Base-by-base conservation (phyloP, 31 red algal species). In the Bonnemaisonia californica region DNA sequence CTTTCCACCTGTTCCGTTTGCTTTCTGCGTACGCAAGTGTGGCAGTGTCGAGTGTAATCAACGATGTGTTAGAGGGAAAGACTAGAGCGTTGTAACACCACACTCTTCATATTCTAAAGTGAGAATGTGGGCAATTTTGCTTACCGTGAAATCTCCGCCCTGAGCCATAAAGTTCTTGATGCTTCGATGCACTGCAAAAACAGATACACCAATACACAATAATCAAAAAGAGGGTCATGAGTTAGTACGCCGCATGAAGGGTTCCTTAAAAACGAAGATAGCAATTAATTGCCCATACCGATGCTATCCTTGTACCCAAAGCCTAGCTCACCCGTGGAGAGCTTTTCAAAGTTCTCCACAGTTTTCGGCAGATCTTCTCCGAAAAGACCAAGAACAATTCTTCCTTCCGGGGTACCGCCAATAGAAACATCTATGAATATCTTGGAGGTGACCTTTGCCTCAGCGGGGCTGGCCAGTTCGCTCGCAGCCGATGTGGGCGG, bases 401-500 rank as follows among this genome's bases (percentile, higher is more conserved):
- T 78, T 21, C 96, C 96, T 0, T 80, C 89, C 26, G 72, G 26
- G 58, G 91, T 75, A 30, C 86, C 92, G 32, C 85, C 92, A 40
- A 98, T 93, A 28, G 41, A 62, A 24, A 98, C 87, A 85, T 98
- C 96, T 81, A 98, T 90, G 79, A 72, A 97, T 11, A 97, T 90
- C 33, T 93, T 91, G 13, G 66, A 65, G 3, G 95, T 98, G 32
- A 98, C 88, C 63, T 57, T 82, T 21, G 54, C 89, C n/a, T 86
- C 72, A 22, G 57, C 41, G 0, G 88, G 88, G 51, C 74, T 56
- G 38, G 23, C 24, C 45, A 84, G 28, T 23, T 70, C 33, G 4
- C 23, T 58, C 8, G 86, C 80, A 18, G 80, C 63, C 16, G 11
- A 37, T 12, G 80, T 37, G 1, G 39, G 35, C 1, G 48, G 18